Conservation (phyloP, 768 basidiomycete species). For the Pleurotus eryngii region DNA sequence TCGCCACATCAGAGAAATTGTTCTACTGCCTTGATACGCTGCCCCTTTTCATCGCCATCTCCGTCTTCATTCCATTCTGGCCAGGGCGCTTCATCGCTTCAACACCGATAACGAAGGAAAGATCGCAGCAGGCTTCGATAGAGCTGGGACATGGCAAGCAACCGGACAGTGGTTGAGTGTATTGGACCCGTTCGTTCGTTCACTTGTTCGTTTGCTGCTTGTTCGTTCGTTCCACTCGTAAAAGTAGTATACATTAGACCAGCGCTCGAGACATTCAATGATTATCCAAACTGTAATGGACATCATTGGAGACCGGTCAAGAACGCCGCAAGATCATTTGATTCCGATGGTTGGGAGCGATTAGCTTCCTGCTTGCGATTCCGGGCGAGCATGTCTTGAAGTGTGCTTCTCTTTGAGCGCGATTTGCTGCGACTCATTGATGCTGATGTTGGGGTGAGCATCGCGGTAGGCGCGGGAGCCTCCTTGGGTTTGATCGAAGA, state of each 20-base stretch:
- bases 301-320: conserved; percentile 33
- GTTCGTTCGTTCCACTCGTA: no score
- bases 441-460: background rate
- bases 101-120: background rate
- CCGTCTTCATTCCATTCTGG: conserved; percentile 59
- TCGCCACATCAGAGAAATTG: conserved; percentile 54
- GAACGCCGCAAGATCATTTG: conserved; percentile 52
- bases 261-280: no score
- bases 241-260: no score
- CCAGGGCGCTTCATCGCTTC: conserved; percentile 51
- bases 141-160: background rate
- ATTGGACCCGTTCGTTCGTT: conserved; percentile 1
- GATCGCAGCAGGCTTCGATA: background rate
- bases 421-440: conserved; percentile 21
- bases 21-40: conserved; percentile 69
- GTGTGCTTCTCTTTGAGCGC: conserved; percentile 47
- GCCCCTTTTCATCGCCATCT: conserved; percentile 60
- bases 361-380: conserved; percentile 52
- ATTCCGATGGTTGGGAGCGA: conserved; percentile 20
- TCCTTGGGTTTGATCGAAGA: background rate
- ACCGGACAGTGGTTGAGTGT: background rate
- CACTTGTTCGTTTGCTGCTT: background rate
- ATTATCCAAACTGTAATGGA: conserved; percentile 6
- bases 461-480: conserved; percentile 2
- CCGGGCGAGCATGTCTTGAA: conserved; percentile 63